Evolutionary conservation across 2,329 filamentous ascomycete genomes (phyloP), one percentile per base, ranked within the genome.

Genomic region (Hawksworthiomyces lignivorus): DNA sequence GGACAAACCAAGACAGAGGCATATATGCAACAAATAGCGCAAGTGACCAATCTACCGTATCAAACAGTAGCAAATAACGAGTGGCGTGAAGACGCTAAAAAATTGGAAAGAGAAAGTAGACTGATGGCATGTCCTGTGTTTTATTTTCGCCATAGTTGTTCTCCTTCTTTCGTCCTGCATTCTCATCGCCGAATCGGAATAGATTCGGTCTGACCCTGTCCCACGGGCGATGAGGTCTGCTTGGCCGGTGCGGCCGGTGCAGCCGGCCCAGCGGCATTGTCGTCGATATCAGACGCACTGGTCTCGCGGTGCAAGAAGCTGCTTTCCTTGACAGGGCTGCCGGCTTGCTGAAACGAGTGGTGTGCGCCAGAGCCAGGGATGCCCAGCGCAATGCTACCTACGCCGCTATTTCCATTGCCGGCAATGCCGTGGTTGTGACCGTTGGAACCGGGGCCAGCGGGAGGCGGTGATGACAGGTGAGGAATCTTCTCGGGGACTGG

Each of bases 401-500:
- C 46, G 33, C 54, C 58, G 14, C 18, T 43, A 26, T 31, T 36
- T 36, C 29, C 39, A 36, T 45, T 36, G 43, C 38, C 62, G 53
- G 61, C 54, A 12, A 24, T 32, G 39, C 34, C 36, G 39, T 29
- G 38, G 40, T 36, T 39, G 44, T 43, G 40, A 24, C 44, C 30
- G 33, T 46, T 46, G 29, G 30, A 18, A 53, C 56, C 59, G 50
- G 50, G 43, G 39, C 50, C 51, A 47, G 50, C 45, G 34, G 67
- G 56, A 64, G 74, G 64, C 47, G 83, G 81, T 43, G 83, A 83
- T 32, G 83, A 80, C 53, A 90, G 76, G 69, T 95, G 88, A 22
- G 89, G 89, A 64, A 96, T 95, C 64, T 94, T 94, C 68, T 95
- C 88, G 52, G 89, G 88, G 39, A 89, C 82, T 41, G 92, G 92